A percentile compares a stretch with the other conserved stretches of the same genome.
Evolutionary conservation across 176 grass and related monocot species (phyloP).

Genomic region (Poa pratensis): DNA sequence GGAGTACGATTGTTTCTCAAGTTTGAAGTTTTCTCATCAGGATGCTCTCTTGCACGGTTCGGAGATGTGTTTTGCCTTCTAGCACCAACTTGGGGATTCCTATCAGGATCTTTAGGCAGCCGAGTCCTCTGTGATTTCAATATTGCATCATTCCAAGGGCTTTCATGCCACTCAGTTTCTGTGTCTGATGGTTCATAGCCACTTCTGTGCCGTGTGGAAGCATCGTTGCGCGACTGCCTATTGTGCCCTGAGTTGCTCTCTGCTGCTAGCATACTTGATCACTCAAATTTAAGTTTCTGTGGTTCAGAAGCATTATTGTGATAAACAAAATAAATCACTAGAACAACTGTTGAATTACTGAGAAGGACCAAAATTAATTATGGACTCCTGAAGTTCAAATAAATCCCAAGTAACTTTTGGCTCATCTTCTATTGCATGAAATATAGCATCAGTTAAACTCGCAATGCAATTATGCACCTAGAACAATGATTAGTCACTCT

Average conservation of each 20-base stretch:
- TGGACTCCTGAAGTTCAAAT: conserved; percentile 13
- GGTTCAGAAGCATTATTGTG: conserved; percentile 28
- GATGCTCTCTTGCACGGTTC: conserved; percentile 36
- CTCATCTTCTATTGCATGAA: conserved; percentile 30
- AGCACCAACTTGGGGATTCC: conserved; percentile 40
- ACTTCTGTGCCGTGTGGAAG: conserved; percentile 47
- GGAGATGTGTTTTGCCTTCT: conserved; percentile 55
- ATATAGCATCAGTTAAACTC: conserved; percentile 1
- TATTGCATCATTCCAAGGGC: conserved; percentile 68
- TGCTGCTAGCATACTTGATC: conserved; percentile 54
- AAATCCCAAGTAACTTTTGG: conserved; percentile 14
- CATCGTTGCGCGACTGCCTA: conserved; percentile 41
- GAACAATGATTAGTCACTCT: conserved; percentile 8
- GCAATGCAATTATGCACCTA: background rate
- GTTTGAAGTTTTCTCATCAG: conserved; percentile 46
- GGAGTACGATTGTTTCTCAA: conserved; percentile 52
- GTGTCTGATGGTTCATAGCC: conserved; percentile 84
- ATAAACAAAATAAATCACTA: conserved; percentile 34
- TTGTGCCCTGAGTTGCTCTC: conserved; percentile 41
- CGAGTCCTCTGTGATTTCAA: conserved; percentile 47
- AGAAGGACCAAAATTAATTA: background rate
- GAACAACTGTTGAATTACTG: conserved; percentile 6
- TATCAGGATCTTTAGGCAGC: conserved; percentile 49
- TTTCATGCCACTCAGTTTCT: conserved; percentile 82
- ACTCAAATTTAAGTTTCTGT: conserved; percentile 22